A percentile compares a stretch with the other conserved stretches of the same genome.
Evolutionary conservation across 176 grass and related monocot species (phyloP).

Genomic region (Carex pumila): DNA sequence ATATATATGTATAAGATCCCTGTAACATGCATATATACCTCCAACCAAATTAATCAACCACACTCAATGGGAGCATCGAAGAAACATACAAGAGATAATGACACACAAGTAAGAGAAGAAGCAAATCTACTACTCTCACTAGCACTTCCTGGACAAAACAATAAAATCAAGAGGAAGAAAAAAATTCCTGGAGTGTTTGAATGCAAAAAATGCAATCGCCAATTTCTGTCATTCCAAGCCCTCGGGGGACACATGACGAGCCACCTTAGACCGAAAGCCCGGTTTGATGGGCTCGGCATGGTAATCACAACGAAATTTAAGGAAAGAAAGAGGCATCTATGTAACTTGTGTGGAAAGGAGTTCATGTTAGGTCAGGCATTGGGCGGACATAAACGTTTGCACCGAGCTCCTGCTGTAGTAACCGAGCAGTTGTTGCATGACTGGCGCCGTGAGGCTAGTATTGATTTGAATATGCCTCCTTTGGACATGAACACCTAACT

Average conservation of each 20-base stretch:
- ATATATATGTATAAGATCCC: not conserved
- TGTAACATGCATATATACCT: not conserved
- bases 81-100: not conserved
- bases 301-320: not conserved
- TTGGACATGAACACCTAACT: not conserved
- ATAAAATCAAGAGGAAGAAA: not conserved
- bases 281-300: slow-evolving; percentile 27
- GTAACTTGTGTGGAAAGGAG: slow-evolving; percentile 69
- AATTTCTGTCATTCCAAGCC: slow-evolving; percentile 85
- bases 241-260: slow-evolving; percentile 87
- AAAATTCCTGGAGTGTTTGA: slow-evolving; percentile 46
- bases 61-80: not conserved
- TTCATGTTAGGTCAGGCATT: slow-evolving; percentile 81
- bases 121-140: slow-evolving; percentile 15
- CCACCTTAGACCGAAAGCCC: slow-evolving; percentile 50
- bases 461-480: slow-evolving; percentile 9
- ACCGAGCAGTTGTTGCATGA: not conserved
- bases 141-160: not conserved
- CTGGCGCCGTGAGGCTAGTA: not conserved
- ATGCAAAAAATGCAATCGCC: slow-evolving; percentile 89
- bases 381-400: slow-evolving; percentile 78
- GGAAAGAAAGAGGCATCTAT: slow-evolving; percentile 57
- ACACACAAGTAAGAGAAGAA: not conserved
- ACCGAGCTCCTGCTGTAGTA: slow-evolving; percentile 30
- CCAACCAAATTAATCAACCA: not conserved